phyloP scores from a whole-genome alignment of 1,139 yeast genomes.

The Protomyces macrosporus region DNA sequence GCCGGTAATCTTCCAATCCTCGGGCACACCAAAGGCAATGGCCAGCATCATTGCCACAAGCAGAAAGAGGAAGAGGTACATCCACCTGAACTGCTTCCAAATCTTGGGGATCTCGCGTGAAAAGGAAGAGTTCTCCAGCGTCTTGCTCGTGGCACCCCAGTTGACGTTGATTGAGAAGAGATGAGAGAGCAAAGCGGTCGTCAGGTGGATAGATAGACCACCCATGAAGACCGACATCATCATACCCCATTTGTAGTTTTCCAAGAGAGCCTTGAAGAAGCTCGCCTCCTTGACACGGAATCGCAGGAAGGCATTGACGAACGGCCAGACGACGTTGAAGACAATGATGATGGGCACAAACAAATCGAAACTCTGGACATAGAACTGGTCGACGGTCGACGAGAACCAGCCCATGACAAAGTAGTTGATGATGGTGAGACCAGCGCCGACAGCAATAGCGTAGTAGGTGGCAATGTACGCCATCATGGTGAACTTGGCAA shows the following conservation, averaged over 20 bases:
- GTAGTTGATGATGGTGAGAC: slow-evolving; percentile 28
- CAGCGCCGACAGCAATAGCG: slow-evolving; percentile 28
- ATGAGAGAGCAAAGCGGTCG: slow-evolving; percentile 29
- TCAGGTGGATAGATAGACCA: slow-evolving; percentile 29
- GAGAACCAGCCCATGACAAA: slow-evolving; percentile 30
- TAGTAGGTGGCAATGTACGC: slow-evolving; percentile 31
- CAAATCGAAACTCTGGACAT: slow-evolving; percentile 28
- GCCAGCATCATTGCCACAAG: slow-evolving; percentile 6
- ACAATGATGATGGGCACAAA: slow-evolving; percentile 29
- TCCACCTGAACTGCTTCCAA: slow-evolving; percentile 10
- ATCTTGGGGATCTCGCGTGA: slow-evolving; percentile 30
- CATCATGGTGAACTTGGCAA: slow-evolving; percentile 30
- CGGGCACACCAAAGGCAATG: slow-evolving; percentile 12
- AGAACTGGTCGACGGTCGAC: slow-evolving; percentile 28
- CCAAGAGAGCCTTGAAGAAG: slow-evolving; percentile 14
- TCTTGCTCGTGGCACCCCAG: slow-evolving; percentile 32
- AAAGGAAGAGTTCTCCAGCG: slow-evolving; percentile 29
- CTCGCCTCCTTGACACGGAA: slow-evolving; percentile 26
- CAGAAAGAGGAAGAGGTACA: background rate
- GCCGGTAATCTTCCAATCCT: slow-evolving; percentile 5
- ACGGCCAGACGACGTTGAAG: slow-evolving; percentile 29
- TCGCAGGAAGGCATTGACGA: slow-evolving; percentile 29
- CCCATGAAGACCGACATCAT: slow-evolving; percentile 29
- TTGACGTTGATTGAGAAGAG: slow-evolving; percentile 30
- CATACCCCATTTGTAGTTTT: slow-evolving; percentile 8